These are phyloP conservation scores for Luzula sylvatica DNA, from an alignment of 176 grass and related monocot species.

Conservation along the genomic window DNA sequence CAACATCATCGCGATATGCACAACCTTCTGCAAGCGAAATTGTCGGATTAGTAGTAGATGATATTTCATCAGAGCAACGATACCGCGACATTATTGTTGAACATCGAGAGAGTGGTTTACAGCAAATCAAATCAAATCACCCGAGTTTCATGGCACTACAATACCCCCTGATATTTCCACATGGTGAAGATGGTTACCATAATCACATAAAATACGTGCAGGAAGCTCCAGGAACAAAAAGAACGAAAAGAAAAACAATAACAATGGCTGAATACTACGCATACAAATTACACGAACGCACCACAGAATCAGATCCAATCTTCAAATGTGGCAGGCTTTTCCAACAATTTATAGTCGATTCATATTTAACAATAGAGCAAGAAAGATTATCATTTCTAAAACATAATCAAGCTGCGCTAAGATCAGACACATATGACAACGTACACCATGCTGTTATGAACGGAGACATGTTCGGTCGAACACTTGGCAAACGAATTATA, in stretches of 20 bases:
- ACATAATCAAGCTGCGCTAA: conserved; percentile 8
- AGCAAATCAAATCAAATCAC: not conserved
- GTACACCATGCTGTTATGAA: conserved; percentile 15
- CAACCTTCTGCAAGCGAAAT: conserved; percentile 8
- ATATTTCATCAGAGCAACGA: too few relatives aligned
- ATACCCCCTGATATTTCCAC: conserved; percentile 11
- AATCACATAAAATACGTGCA: not conserved
- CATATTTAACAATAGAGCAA: conserved; percentile 1
- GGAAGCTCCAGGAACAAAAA: not conserved
- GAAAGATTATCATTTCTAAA: conserved; percentile 4
- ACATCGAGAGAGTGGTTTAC: conserved; percentile 11
- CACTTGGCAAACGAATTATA: conserved; percentile 20
- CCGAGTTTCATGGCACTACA: conserved; percentile 2
- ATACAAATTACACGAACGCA: conserved; percentile 2
- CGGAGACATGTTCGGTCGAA: conserved; percentile 8
- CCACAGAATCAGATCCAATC: not conserved
- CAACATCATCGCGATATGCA: not conserved
- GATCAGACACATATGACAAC: conserved; percentile 12
- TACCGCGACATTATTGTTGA: too few relatives aligned
- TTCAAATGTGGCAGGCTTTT: not conserved
- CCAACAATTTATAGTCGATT: conserved; percentile 15
- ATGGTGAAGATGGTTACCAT: conserved; percentile 32
- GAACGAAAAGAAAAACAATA: not conserved
- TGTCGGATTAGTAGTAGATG: conserved; percentile 13
- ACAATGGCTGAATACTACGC: too few relatives aligned